Base-by-base conservation (phyloP, 805 yeast species). In the Citeromyces nyonsensis region DNA sequence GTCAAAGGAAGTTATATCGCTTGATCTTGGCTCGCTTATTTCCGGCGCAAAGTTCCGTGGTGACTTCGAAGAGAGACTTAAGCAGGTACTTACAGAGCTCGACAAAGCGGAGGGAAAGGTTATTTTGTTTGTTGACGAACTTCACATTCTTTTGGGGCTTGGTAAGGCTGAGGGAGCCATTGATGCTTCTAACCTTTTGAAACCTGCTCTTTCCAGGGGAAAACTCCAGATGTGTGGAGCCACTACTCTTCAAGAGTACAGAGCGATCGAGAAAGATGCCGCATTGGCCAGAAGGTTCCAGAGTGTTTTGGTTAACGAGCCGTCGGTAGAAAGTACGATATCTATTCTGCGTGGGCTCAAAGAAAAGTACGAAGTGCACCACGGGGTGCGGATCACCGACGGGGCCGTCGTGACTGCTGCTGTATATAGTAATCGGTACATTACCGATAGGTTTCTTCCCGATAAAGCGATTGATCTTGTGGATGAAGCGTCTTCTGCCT, bases 41-140 rank as follows among this genome's bases (percentile, higher is more conserved):
- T 82, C 94, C 2, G 97, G 97, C 14, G 94, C 97, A 9, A 91
- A 91, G 52, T 91, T 70, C 56, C 66, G 96, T 38, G 98, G 98
- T 40, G 98, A 88, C 45, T 88, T 88, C 50, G 98, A 88, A 53
- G 94, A 82, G 47, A 72, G 95, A 39, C 56, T 86, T 41, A 86
- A 86, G 48, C 59, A 60, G 33, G 85, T 86, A 5, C 60, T 86
- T 46, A 76, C 77, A 33, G 96, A 88, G 49, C 75, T 86, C 24
- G 93, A 83, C 45, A 74, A 78, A 31, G 71, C 79, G 24, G 59
- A 75, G 29, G 93, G 93, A 9, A 66, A 68, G 25, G 70, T 82
- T 33, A 81, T 86, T 34, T 62, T 86, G 36, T 86, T 86, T 45
- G 76, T 86, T 37, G 97, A 86, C 56, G 97, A 86, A 47, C 71